phyloP scores from a whole-genome alignment of 140 eudicot species.

The Bidens hawaiensis region DNA sequence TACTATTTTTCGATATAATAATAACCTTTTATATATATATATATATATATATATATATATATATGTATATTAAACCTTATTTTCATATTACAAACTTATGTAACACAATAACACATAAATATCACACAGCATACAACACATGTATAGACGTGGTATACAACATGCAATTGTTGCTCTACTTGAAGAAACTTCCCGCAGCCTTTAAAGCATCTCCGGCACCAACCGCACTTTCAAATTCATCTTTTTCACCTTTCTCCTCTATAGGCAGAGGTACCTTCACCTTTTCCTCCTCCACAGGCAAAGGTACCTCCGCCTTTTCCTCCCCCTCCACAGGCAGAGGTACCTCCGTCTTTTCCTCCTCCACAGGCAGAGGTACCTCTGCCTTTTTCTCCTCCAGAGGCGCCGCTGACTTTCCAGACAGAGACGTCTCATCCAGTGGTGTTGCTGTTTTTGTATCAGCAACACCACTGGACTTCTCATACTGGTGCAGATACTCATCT shows the following conservation, averaged over 20 bases:
- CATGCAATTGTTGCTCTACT: constrained; percentile 30
- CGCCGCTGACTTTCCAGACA: background rate
- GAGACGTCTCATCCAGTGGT: constrained; percentile 20
- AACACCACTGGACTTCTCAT: constrained; percentile 24
- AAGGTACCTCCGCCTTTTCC: too few relatives aligned
- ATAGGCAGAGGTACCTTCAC: background rate
- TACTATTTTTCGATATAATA: too few relatives aligned
- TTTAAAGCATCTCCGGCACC: constrained; percentile 49
- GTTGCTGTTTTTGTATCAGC: background rate
- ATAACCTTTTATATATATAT: too few relatives aligned
- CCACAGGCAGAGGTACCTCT: too few relatives aligned
- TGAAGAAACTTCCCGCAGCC: constrained; percentile 61
- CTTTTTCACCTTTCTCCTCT: constrained; percentile 6
- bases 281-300: background rate
- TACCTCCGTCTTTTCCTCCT: background rate
- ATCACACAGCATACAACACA: constrained; percentile 16
- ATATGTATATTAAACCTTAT: background rate
- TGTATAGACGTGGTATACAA: constrained; percentile 11
- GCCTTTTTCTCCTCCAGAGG: background rate
- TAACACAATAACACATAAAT: background rate
- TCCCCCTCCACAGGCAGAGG: background rate
- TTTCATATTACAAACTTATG: background rate
- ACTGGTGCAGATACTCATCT: constrained; percentile 58
- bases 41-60: too few relatives aligned
- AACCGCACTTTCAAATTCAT: constrained; percentile 35